Percentiles rank a stretch among this genome's conserved stretches.
Evolutionary conservation across 139 green algal genomes (phyloP).

Genomic region (Limnomonas spitsbergensis): DNA sequence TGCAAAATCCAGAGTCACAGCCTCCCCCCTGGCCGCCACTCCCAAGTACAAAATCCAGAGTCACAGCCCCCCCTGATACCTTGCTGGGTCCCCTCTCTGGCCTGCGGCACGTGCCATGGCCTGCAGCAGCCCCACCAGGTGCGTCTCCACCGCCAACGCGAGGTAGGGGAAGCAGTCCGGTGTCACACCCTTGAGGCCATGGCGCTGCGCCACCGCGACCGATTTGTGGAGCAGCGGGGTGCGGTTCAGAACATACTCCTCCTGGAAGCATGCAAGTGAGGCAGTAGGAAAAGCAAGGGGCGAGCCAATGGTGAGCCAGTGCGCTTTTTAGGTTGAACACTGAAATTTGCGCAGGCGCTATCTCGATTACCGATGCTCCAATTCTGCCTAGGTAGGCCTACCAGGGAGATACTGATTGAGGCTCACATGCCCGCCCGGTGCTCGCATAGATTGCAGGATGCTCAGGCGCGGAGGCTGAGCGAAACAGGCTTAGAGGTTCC

Average conservation of each 20-base stretch:
- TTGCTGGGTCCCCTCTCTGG: constrained; percentile 1
- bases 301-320: background rate
- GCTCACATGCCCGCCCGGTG: too few species aligned
- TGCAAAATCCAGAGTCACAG: too few species aligned
- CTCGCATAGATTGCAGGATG: too few species aligned
- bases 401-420: too few species aligned
- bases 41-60: too few species aligned
- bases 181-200: background rate
- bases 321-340: background rate
- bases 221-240: background rate
- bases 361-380: background rate
- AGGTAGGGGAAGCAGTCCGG: constrained; percentile 6
- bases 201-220: background rate
- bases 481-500: too few species aligned
- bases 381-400: too few species aligned
- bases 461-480: too few species aligned
- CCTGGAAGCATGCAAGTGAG: background rate
- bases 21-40: too few species aligned
- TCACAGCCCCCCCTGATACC: too few species aligned
- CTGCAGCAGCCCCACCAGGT: background rate
- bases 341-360: background rate
- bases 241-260: background rate
- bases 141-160: background rate
- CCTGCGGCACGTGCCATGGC: background rate
- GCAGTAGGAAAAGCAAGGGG: background rate